phyloP scores from a whole-genome alignment of 2,329 filamentous ascomycete species.

The Colletotrichum sp. region DNA sequence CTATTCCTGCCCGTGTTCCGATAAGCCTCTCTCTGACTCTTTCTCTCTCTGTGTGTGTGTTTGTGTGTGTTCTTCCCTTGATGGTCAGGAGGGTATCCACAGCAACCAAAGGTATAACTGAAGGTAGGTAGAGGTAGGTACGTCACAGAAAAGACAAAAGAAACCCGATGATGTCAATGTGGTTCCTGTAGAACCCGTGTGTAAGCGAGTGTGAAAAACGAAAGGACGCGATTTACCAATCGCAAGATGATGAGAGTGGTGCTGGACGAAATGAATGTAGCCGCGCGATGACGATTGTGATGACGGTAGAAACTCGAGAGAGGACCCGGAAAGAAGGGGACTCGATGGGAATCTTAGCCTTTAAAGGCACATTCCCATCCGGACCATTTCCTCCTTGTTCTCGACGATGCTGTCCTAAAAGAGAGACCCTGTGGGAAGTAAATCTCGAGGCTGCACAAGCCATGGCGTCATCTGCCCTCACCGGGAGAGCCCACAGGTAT shows the following conservation, averaged over 20 bases:
- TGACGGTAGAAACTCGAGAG: background rate
- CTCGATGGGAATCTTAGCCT: background rate
- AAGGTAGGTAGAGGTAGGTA: background rate
- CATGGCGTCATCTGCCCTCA: background rate
- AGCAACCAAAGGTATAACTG: background rate
- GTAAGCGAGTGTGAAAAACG: background rate
- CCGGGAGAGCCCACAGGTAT: background rate
- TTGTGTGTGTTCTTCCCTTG: background rate
- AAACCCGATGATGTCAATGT: background rate
- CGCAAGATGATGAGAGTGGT: background rate
- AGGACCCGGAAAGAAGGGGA: background rate
- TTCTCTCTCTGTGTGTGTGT: too few species aligned
- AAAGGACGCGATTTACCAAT: background rate
- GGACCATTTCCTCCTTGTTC: background rate
- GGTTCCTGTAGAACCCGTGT: background rate
- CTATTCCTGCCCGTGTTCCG: background rate
- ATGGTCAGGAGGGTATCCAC: background rate
- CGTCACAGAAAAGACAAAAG: background rate
- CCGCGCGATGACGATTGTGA: background rate
- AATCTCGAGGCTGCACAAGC: background rate
- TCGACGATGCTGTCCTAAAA: background rate
- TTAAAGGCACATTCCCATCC: background rate
- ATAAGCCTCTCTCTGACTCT: background rate
- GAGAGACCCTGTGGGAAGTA: background rate
- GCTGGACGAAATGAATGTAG: background rate